phyloP scores from a whole-genome alignment of 2,329 filamentous ascomycete genomes.

The Magnaporthiopsis poae region DNA sequence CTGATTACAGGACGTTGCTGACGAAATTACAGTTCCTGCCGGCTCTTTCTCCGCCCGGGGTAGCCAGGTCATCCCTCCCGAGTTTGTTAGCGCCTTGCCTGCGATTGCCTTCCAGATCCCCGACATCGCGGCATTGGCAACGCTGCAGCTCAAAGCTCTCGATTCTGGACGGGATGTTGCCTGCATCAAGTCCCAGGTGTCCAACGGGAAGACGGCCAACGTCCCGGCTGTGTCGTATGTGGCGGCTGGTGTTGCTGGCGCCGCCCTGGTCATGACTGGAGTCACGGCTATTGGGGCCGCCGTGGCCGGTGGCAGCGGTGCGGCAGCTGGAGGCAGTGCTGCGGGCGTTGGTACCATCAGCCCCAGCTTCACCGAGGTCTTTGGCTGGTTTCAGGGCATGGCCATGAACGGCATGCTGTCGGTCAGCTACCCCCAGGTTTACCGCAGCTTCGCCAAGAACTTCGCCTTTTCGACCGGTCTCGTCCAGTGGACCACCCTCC shows the following conservation, averaged over 20 bases:
- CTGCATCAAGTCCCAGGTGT: conserved; percentile 71
- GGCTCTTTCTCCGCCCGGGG: conserved; percentile 67
- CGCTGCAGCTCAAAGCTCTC: conserved; percentile 58
- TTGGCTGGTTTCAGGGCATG: conserved; percentile 86
- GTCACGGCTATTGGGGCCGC: conserved; percentile 57
- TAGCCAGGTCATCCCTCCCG: conserved; percentile 57
- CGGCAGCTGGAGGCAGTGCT: conserved; percentile 36
- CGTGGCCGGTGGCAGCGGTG: conserved; percentile 42
- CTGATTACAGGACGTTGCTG: too few relatives aligned
- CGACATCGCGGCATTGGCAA: conserved; percentile 79
- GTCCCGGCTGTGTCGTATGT: conserved; percentile 71
- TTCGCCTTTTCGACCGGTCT: conserved; percentile 86
- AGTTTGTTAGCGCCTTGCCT: conserved; percentile 68
- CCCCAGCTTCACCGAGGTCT: conserved; percentile 75
- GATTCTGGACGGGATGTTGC: conserved; percentile 57
- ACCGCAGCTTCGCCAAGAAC: conserved; percentile 82
- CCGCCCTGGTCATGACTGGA: conserved; percentile 64
- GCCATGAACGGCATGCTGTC: conserved; percentile 95
- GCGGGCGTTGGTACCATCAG: conserved; percentile 57
- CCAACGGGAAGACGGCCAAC: conserved; percentile 75
- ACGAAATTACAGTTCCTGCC: conserved; percentile 48
- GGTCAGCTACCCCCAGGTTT: conserved; percentile 76
- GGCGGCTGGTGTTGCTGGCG: conserved; percentile 76
- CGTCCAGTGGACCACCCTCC: conserved; percentile 71
- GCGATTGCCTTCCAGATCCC: conserved; percentile 82